Evolutionary conservation across 1,284 basidiomycete species (phyloP).

Genomic region (Macrocystidia cucumis): DNA sequence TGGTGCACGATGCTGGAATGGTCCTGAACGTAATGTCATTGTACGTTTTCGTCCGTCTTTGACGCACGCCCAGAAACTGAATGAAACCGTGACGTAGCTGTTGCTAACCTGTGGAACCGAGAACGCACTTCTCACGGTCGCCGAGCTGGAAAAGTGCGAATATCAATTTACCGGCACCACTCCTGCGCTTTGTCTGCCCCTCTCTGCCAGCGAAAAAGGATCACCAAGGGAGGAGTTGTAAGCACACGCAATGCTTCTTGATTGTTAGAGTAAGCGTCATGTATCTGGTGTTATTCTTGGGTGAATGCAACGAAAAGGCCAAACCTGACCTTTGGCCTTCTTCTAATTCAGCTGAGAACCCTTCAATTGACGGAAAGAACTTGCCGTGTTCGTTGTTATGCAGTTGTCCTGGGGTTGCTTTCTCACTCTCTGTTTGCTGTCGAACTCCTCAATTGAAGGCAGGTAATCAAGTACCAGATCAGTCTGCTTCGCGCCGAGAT

Average conservation of each 20-base stretch:
- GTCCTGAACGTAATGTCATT: constrained; percentile 77
- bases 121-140: constrained; percentile 77
- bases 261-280: constrained; percentile 6
- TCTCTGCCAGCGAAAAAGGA: too few species aligned
- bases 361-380: too few species aligned
- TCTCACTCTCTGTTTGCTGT: too few species aligned
- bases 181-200: constrained; percentile 83
- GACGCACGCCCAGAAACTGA: constrained; percentile 3
- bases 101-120: constrained; percentile 80
- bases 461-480: too few species aligned
- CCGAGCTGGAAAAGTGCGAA: constrained; percentile 96
- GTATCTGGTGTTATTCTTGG: background rate
- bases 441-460: too few species aligned
- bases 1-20: constrained; percentile 96
- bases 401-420: too few species aligned
- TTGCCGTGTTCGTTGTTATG: too few species aligned
- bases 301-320: constrained; percentile 2
- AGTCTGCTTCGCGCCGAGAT: too few species aligned
- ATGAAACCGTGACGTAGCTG: constrained; percentile 40
- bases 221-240: constrained; percentile 54
- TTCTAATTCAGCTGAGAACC: too few species aligned
- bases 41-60: constrained; percentile 31
- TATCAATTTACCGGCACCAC: constrained; percentile 85
- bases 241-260: constrained; percentile 6
- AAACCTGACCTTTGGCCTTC: too few species aligned